These are phyloP conservation scores for Pugionium dolabratum DNA, from an alignment of 345 rosid genomes.

Conservation along the genomic window DNA sequence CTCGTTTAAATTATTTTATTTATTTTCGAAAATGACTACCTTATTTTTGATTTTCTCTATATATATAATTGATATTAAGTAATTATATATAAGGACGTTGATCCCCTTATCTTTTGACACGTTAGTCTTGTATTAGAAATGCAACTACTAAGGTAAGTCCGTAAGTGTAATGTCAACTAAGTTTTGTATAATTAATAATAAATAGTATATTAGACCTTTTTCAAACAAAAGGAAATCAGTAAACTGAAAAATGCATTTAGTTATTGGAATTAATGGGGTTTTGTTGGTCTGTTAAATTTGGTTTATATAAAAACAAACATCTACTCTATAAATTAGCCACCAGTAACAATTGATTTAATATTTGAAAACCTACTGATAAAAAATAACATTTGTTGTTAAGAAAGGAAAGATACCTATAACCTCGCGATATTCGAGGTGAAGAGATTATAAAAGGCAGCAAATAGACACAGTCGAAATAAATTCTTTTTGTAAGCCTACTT, in stretches of 20 bases:
- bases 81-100: not conserved
- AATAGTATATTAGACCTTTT: not conserved
- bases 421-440: conserved; percentile 10
- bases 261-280: not conserved
- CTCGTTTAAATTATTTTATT: conserved; percentile 16
- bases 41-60: not conserved
- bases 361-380: not conserved
- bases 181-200: not conserved
- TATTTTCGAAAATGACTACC: not conserved
- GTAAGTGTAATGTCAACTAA: not conserved
- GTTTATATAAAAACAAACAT: too few species aligned
- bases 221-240: not conserved
- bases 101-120: not conserved
- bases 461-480: conserved; percentile 4
- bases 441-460: conserved; percentile 13
- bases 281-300: not conserved
- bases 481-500: conserved; percentile 37
- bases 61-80: not conserved
- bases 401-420: conserved; percentile 5
- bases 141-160: not conserved
- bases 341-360: not conserved
- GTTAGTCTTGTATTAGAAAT: conserved; percentile 1
- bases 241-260: not conserved
- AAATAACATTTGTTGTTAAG: not conserved
- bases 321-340: too few species aligned